A percentile compares a stretch with the other conserved stretches of the same genome.
phyloP scores from a whole-genome alignment of 2,329 filamentous ascomycete genomes.

The Aspergillus pseudotamarii region DNA sequence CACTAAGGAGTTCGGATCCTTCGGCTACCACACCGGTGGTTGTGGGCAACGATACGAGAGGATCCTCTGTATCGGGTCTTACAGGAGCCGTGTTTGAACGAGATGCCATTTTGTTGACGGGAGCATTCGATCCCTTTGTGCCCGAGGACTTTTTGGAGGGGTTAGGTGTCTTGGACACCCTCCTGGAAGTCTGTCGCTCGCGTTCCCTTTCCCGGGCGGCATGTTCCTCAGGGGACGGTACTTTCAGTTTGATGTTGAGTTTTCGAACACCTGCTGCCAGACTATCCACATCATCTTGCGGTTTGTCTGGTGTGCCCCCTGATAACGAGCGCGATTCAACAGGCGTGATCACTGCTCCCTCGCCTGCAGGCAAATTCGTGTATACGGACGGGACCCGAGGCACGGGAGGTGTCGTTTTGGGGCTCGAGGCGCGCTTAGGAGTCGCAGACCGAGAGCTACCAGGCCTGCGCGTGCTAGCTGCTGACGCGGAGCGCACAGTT shows the following conservation, averaged over 20 bases:
- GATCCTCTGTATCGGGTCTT: constrained; percentile 5
- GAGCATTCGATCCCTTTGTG: constrained; percentile 14
- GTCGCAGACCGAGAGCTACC: constrained; percentile 53
- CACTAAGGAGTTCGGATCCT: constrained; percentile 1
- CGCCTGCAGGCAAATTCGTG: constrained; percentile 21
- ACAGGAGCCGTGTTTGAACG: constrained; percentile 14
- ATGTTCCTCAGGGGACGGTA: constrained; percentile 61
- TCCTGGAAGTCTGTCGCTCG: constrained; percentile 34
- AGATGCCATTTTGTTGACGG: constrained; percentile 10
- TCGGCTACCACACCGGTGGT: neutral
- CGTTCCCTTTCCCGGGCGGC: constrained; percentile 54
- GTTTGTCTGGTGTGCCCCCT: neutral
- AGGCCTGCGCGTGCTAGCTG: constrained; percentile 62
- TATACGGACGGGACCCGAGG: constrained; percentile 45
- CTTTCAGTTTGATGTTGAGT: constrained; percentile 58
- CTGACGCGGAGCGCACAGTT: constrained; percentile 5
- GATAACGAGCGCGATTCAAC: constrained; percentile 9
- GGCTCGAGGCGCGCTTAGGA: constrained; percentile 38
- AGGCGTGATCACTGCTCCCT: constrained; percentile 3
- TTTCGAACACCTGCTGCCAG: constrained; percentile 58
- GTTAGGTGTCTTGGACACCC: constrained; percentile 22
- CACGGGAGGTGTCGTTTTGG: constrained; percentile 45
- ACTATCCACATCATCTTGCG: constrained; percentile 49
- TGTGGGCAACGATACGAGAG: constrained; percentile 7
- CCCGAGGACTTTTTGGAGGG: constrained; percentile 37